These are phyloP conservation scores for Coemansia sp. DNA, from an alignment of 192 early-diverging fungal species.

Conservation along the genomic window DNA sequence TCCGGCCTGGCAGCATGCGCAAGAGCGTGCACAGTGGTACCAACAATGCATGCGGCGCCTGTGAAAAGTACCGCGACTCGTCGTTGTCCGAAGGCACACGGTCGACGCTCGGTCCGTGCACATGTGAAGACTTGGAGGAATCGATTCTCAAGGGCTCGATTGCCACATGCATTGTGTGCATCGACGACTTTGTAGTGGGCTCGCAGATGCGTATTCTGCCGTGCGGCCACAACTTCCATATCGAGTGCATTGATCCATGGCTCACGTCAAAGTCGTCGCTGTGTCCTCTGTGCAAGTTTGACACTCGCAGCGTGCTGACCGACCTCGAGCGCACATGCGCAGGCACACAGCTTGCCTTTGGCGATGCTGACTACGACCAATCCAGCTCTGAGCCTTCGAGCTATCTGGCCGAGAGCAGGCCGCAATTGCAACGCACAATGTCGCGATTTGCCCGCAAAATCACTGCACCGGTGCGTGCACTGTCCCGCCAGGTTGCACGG, in stretches of 20 bases:
- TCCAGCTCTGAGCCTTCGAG: slow-evolving; percentile 36
- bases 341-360: slow-evolving; percentile 24
- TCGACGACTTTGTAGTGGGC: slow-evolving; percentile 53
- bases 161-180: slow-evolving; percentile 56
- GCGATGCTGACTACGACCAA: slow-evolving; percentile 18
- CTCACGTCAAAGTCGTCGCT: slow-evolving; percentile 52
- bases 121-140: background rate
- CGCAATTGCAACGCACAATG: slow-evolving; percentile 11
- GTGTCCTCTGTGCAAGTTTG: slow-evolving; percentile 57
- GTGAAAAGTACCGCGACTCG: background rate
- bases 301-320: slow-evolving; percentile 49
- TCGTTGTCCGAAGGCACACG: background rate
- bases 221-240: slow-evolving; percentile 59
- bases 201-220: slow-evolving; percentile 55
- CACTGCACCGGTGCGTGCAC: slow-evolving; percentile 7
- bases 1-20: slow-evolving; percentile 20
- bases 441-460: background rate
- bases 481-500: background rate
- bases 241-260: slow-evolving; percentile 59
- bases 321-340: slow-evolving; percentile 43
- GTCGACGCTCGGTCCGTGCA: background rate
- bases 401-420: slow-evolving; percentile 41
- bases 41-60: background rate
- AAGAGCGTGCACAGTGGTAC: slow-evolving; percentile 7
- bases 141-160: slow-evolving; percentile 36